phyloP scores from a whole-genome alignment of 2,329 filamentous ascomycete species.

The Penicillium nordicum region DNA sequence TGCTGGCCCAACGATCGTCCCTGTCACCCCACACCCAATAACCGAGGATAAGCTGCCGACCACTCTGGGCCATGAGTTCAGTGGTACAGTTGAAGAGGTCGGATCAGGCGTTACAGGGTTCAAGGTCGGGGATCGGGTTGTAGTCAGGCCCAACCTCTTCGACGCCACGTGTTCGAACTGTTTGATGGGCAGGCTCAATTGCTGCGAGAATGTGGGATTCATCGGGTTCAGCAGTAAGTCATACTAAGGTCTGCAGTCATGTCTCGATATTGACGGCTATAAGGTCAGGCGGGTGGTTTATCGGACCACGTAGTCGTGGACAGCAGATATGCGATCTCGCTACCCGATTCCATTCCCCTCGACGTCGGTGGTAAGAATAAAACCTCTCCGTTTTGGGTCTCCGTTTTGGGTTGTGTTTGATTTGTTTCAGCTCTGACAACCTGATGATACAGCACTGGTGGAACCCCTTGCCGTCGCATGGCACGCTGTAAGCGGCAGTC shows the following conservation, averaged over 20 bases:
- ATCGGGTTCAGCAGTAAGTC: conserved; percentile 46
- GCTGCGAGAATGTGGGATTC: conserved; percentile 56
- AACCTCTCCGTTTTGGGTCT: not conserved
- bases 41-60: conserved; percentile 58
- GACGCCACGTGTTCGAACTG: conserved; percentile 58
- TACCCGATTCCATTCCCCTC: conserved; percentile 24
- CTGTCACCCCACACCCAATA: conserved; percentile 53
- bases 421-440: not conserved
- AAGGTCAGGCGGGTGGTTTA: conserved; percentile 30
- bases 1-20: conserved; percentile 49
- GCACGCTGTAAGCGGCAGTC: conserved; percentile 56
- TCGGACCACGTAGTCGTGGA: conserved; percentile 28
- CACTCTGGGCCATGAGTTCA: conserved; percentile 64
- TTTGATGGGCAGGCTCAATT: conserved; percentile 52
- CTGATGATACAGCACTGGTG: conserved; percentile 48
- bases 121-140: conserved; percentile 55
- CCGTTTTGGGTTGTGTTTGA: not conserved
- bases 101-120: conserved; percentile 49
- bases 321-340: conserved; percentile 17
- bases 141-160: conserved; percentile 58
- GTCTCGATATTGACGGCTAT: conserved; percentile 40
- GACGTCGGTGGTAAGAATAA: conserved; percentile 21
- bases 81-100: conserved; percentile 58
- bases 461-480: conserved; percentile 63
- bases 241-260: not conserved